Evolutionary conservation across 768 basidiomycete genomes (phyloP), one percentile per base, ranked within the genome.

Genomic region (Rhodotorula diobovata): DNA sequence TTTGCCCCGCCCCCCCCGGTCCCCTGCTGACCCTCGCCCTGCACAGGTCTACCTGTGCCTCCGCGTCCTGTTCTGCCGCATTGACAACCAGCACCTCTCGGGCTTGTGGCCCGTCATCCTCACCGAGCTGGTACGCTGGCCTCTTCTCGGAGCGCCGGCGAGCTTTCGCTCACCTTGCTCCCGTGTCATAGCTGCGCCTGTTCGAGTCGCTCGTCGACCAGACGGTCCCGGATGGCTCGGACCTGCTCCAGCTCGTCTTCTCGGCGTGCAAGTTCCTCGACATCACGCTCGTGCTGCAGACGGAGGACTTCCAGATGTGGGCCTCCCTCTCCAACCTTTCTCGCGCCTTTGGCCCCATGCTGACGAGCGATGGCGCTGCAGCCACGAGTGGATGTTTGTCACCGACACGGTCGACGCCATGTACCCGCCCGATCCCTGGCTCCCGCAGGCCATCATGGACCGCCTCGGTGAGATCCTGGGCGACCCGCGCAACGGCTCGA

Each of bases 371-470:
- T n/a, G n/a, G n/a, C 21, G 25, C n/a, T 32, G 9, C 70, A 85
- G 84, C 15, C 90, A 98, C 80, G 93, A 99, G 83, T 99, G 96
- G 95, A 90, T 96, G 77, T 99, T 98, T 80, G 87, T 97, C 54
- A 96, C 93, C 6, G 95, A 99, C 80, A 98, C 95, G 0, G 91
- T 94, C 12, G 96, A 98, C 77, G 93, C 95, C 0, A 85, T 93
- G 45, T 93, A 92, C 81, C 88, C 87, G 28, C 90, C 93, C 0
- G 88, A 93, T 67, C 83, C 87, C 56, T 92, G 89, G 86, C 83
- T 83, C 67, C 90, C 94, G 1, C 89, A 90, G 74, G 89, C 93
- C 5, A 87, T 96, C 83, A 85, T 97, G 81, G 96, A 99, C 78
- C 89, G 89, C 66, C 83, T 98, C 0, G 88, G 91, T 54, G 93